Percentiles rank a stretch among this genome's conserved stretches.
phyloP scores from a whole-genome alignment of 2,329 filamentous ascomycete genomes.

The Penicillium expansum region DNA sequence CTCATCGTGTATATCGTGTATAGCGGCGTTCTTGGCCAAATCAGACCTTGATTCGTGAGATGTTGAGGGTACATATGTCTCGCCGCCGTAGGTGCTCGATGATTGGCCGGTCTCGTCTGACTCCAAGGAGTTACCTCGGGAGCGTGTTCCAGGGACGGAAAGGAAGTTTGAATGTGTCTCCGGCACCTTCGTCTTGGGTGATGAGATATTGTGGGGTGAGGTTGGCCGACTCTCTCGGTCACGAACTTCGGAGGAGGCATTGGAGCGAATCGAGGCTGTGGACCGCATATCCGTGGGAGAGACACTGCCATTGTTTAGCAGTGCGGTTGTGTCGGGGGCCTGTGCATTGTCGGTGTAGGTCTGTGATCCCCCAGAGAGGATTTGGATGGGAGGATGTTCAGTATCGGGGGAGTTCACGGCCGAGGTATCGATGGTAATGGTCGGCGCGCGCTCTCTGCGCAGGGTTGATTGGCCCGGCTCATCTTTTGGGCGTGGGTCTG shows the following conservation, averaged over 20 bases:
- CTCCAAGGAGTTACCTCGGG: conserved; percentile 63
- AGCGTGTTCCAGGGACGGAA: conserved; percentile 61
- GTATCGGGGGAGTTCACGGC: conserved; percentile 46
- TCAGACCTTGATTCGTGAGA: conserved; percentile 45
- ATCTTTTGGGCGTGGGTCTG: conserved; percentile 25
- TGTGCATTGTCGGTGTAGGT: conserved; percentile 39
- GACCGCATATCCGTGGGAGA: conserved; percentile 52
- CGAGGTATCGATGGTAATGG: conserved; percentile 58
- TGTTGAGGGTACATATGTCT: conserved; percentile 51
- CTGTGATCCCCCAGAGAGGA: conserved; percentile 38
- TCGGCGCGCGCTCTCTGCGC: conserved; percentile 49
- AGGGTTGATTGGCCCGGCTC: conserved; percentile 28
- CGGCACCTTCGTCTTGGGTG: conserved; percentile 54
- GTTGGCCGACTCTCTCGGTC: conserved; percentile 56
- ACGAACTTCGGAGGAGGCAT: conserved; percentile 58
- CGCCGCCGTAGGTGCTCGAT: conserved; percentile 52
- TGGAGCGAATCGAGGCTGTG: conserved; percentile 52
- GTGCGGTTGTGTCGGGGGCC: conserved; percentile 28
- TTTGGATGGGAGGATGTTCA: conserved; percentile 33
- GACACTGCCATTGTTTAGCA: conserved; percentile 31
- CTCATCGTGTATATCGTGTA: conserved; percentile 59
- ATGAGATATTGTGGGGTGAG: conserved; percentile 67
- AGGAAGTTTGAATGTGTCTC: conserved; percentile 57
- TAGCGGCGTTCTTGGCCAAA: conserved; percentile 47
- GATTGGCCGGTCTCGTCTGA: conserved; percentile 57